Percentiles rank a stretch among this genome's conserved stretches.
These are phyloP conservation scores for Kwoniella botswanensis DNA, from an alignment of 768 basidiomycete species.

Conservation along the genomic window DNA sequence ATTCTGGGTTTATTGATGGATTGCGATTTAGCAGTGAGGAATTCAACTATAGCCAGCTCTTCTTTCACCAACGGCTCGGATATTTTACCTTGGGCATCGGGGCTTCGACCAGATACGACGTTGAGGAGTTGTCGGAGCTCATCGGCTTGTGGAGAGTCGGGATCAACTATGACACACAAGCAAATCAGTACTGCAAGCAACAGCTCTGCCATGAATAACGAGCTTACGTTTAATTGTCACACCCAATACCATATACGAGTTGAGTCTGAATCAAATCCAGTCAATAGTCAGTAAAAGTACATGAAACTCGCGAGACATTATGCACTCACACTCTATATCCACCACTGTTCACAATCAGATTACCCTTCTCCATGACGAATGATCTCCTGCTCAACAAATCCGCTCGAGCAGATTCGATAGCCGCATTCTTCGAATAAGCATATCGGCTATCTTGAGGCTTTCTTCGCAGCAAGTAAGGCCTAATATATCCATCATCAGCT, in stretches of 20 bases:
- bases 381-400: conserved; percentile 57
- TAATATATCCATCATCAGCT: conserved; percentile 15
- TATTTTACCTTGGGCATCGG: conserved; percentile 53
- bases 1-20: conserved; percentile 14
- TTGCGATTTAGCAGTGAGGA: conserved; percentile 55
- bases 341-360: conserved; percentile 56
- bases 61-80: conserved; percentile 59
- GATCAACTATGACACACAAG: conserved; percentile 45
- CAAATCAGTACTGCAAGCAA: neutral
- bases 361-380: conserved; percentile 58
- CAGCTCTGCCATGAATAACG: no score
- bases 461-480: conserved; percentile 57
- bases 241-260: conserved; percentile 58
- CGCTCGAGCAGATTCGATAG: conserved; percentile 59
- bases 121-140: conserved; percentile 55
- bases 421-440: conserved; percentile 57
- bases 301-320: neutral
- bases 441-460: conserved; percentile 55
- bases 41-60: conserved; percentile 59
- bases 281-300: neutral
- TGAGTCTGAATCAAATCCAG: conserved; percentile 33
- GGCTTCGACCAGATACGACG: conserved; percentile 57
- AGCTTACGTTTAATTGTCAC: conserved; percentile 57
- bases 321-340: conserved; percentile 56
- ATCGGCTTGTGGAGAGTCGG: conserved; percentile 56